These are phyloP conservation scores for Wickerhamiella cacticola DNA, from an alignment of 805 yeast species.

Conservation along the genomic window DNA sequence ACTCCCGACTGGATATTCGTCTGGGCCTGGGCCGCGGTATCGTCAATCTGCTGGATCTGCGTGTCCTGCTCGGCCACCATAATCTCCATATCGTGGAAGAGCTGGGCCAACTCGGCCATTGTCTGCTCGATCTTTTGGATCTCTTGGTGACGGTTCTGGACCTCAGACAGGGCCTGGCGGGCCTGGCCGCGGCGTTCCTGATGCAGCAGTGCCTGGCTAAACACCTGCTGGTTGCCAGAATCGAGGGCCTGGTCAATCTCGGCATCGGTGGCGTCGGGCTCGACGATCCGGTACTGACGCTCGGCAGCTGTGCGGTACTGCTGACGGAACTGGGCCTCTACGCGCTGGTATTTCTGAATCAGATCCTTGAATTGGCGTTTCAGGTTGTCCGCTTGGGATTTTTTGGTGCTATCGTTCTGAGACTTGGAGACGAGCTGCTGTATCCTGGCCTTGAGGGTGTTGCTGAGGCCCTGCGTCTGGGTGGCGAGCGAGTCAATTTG, in stretches of 20 bases:
- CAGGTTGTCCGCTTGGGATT: conserved; percentile 80
- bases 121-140: conserved; percentile 88
- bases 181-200: conserved; percentile 51
- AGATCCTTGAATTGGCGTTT: conserved; percentile 74
- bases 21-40: conserved; percentile 72
- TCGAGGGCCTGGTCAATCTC: conserved; percentile 79
- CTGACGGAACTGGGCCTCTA: conserved; percentile 78
- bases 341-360: conserved; percentile 74
- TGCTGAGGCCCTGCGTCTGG: conserved; percentile 70
- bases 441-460: conserved; percentile 60
- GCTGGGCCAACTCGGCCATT: conserved; percentile 88
- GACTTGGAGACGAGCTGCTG: conserved; percentile 54
- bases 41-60: conserved; percentile 68
- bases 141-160: conserved; percentile 90
- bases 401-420: conserved; percentile 55
- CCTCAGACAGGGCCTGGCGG: conserved; percentile 86
- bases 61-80: conserved; percentile 92
- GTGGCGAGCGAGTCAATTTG: conserved; percentile 66
- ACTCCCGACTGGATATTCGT: conserved; percentile 87
- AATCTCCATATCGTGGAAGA: conserved; percentile 92
- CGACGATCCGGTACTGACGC: conserved; percentile 75
- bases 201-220: conserved; percentile 62
- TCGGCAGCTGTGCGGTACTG: conserved; percentile 78
- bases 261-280: conserved; percentile 44
- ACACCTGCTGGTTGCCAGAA: conserved; percentile 73